Percentiles rank a stretch among this genome's conserved stretches.
These are phyloP conservation scores for Borealophlyctis nickersoniae DNA, from an alignment of 192 early-diverging fungal genomes.

Conservation along the genomic window DNA sequence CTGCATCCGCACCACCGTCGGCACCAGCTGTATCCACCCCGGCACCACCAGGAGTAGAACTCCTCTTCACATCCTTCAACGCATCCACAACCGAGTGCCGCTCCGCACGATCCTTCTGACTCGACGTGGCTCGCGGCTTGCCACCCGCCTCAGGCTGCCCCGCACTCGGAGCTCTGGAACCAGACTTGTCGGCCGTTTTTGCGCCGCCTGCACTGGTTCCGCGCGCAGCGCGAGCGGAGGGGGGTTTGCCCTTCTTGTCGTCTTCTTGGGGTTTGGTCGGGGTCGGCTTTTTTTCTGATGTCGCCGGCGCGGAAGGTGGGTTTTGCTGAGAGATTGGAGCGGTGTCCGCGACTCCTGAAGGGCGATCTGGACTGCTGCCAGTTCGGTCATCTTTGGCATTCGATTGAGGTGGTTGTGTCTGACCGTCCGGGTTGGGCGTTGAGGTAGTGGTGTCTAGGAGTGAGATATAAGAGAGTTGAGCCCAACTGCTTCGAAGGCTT, in stretches of 20 bases:
- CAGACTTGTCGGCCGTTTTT: neutral
- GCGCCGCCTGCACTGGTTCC: slow-evolving; percentile 5
- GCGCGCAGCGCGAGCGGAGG: slow-evolving; percentile 18
- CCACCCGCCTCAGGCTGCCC: slow-evolving; percentile 3
- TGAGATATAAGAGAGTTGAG: neutral
- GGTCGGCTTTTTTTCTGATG: slow-evolving; percentile 3
- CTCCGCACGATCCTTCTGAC: slow-evolving; percentile 12
- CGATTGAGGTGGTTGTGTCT: neutral
- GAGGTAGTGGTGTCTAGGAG: neutral
- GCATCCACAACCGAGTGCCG: too few relatives aligned
- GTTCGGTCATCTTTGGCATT: neutral
- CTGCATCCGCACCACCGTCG: too few relatives aligned
- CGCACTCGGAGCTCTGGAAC: slow-evolving; percentile 9
- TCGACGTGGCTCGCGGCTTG: slow-evolving; percentile 9
- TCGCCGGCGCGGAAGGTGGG: neutral
- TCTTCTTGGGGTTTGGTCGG: slow-evolving; percentile 24
- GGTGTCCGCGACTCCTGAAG: neutral
- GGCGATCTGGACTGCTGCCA: neutral
- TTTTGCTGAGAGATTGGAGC: neutral
- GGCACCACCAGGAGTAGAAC: too few relatives aligned
- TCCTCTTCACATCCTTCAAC: too few relatives aligned
- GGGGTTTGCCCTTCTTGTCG: slow-evolving; percentile 28
- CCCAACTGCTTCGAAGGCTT: too few relatives aligned
- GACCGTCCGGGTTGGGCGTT: neutral
- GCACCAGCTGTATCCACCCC: too few relatives aligned